Evolutionary conservation across 257 asterid genomes (phyloP).

Genomic region (Solanum paucissectum): DNA sequence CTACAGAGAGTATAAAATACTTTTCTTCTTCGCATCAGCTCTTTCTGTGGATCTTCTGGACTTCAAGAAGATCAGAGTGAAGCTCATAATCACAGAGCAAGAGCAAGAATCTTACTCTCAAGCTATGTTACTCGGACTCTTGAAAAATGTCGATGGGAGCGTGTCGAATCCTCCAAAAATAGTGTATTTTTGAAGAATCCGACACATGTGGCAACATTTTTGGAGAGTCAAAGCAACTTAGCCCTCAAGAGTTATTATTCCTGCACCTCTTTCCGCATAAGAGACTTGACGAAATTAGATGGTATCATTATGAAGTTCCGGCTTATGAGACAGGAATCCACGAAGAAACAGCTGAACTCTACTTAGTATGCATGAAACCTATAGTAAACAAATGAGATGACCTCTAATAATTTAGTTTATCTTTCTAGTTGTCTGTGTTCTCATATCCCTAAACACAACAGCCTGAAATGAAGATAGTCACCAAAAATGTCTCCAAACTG

Average conservation of each 20-base stretch:
- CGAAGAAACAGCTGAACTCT: neutral
- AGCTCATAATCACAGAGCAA: neutral
- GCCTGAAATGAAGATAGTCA: neutral
- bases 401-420: neutral
- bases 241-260: neutral
- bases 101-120: neutral
- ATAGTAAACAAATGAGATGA: neutral
- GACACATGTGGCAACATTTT: no score
- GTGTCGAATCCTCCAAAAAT: no score
- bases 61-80: neutral
- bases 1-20: neutral
- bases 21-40: neutral
- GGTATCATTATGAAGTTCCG: neutral
- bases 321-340: neutral
- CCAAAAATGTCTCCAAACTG: constrained; percentile 3
- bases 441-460: neutral
- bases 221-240: no score
- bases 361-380: neutral
- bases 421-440: neutral
- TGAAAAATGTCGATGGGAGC: no score
- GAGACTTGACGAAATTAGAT: neutral
- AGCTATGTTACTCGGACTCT: no score
- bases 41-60: neutral
- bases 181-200: no score
- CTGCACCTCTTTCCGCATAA: neutral